Percentiles rank a stretch among this genome's conserved stretches.
These are phyloP conservation scores for Fusarium chuoi DNA, from an alignment of 2,329 filamentous ascomycete genomes.

Conservation along the genomic window DNA sequence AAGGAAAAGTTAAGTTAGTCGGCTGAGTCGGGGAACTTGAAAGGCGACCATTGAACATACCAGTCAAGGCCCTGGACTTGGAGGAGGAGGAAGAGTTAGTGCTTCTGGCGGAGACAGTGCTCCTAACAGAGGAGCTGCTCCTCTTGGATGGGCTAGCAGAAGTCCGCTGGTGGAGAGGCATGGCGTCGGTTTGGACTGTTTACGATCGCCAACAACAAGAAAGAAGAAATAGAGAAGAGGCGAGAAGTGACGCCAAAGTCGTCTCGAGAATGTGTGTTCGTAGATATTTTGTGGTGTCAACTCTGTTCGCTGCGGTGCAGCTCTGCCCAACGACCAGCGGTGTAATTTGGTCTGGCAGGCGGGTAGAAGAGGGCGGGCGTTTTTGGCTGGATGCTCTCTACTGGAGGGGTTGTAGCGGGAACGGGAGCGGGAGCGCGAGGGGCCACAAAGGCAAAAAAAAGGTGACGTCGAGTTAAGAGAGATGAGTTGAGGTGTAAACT, in stretches of 20 bases:
- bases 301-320: constrained; percentile 43
- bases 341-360: constrained; percentile 42
- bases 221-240: constrained; percentile 20
- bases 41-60: constrained; percentile 31
- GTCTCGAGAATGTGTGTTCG: constrained; percentile 30
- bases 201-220: constrained; percentile 34
- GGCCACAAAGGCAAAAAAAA: constrained; percentile 36
- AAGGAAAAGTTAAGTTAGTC: constrained; percentile 27
- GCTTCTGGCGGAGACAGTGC: constrained; percentile 26
- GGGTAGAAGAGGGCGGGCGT: constrained; percentile 36
- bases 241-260: constrained; percentile 25
- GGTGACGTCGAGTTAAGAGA: constrained; percentile 31
- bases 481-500: constrained; percentile 13
- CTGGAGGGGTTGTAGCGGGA: constrained; percentile 36
- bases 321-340: constrained; percentile 45
- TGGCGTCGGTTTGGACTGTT: constrained; percentile 38
- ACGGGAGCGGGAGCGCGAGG: constrained; percentile 40
- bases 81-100: constrained; percentile 23
- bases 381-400: constrained; percentile 36
- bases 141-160: constrained; percentile 44
- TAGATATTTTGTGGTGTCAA: constrained; percentile 35
- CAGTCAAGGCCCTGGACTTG: constrained; percentile 39
- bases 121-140: constrained; percentile 41
- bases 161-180: constrained; percentile 45
- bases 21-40: constrained; percentile 8